Conservation (phyloP, 257 asterid species). For the Knoxia roxburghii region DNA sequence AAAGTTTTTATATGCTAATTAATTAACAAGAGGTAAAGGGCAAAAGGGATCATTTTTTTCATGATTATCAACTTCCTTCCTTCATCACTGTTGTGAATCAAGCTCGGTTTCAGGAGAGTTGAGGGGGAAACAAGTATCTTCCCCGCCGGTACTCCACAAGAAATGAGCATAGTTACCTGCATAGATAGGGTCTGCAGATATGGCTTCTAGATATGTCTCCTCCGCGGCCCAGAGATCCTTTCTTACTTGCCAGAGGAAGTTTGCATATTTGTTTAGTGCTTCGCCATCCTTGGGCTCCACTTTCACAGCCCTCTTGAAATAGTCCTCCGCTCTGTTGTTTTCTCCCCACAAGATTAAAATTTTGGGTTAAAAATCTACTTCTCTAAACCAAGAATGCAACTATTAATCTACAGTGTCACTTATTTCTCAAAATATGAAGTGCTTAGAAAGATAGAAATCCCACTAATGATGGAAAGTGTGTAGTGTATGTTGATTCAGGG, state of each 20-base stretch:
- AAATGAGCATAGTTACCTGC: slow-evolving; percentile 88
- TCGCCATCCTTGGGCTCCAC: slow-evolving; percentile 92
- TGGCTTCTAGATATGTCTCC: slow-evolving; percentile 73
- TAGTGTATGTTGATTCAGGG: slow-evolving; percentile 24
- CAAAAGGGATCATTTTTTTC: background rate
- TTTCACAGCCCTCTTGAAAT: slow-evolving; percentile 69
- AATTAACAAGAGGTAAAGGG: background rate
- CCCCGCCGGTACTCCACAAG: slow-evolving; percentile 93
- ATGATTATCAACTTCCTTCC: too few species aligned
- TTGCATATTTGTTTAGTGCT: slow-evolving; percentile 80
- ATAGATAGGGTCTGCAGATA: slow-evolving; percentile 61
- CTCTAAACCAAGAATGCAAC: background rate
- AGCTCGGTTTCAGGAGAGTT: slow-evolving; percentile 31
- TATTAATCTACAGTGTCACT: background rate
- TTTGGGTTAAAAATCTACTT: slow-evolving; percentile 8
- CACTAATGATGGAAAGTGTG: slow-evolving; percentile 9
- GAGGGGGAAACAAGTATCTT: slow-evolving; percentile 91
- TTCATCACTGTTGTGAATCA: slow-evolving; percentile 20
- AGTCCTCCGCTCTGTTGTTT: slow-evolving; percentile 77
- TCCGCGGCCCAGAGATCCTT: slow-evolving; percentile 89
- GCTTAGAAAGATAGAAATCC: slow-evolving; percentile 4
- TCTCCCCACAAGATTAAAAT: slow-evolving; percentile 8
- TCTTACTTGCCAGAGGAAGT: slow-evolving; percentile 77
- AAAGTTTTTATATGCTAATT: background rate
- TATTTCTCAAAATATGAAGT: background rate